Base-by-base conservation (phyloP, 1,284 basidiomycete species). In the Mycena sp. region DNA sequence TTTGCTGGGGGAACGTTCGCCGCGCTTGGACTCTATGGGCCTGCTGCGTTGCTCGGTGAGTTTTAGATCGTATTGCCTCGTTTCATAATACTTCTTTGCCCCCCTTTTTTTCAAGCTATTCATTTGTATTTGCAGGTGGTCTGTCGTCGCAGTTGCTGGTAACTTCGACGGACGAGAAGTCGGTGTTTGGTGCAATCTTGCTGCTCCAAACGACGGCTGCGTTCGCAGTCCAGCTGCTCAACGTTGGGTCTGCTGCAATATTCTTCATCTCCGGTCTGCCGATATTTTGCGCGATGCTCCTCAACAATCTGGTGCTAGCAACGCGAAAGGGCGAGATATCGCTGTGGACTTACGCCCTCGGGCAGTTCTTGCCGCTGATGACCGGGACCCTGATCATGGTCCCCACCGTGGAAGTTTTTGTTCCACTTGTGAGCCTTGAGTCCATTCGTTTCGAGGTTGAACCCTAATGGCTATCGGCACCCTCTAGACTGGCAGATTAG, bases 341-440 rank as follows among this genome's bases (percentile, higher is more conserved):
- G 23, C 75, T 93, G 38, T 78, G 81, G 76, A 85, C 85, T 0
- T 96, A 97, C 73, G 82, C 85, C 0, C 45, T 95, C 3, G 91
- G 86, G 0, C 83, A 87, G 70, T 64, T 84, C 10, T 74, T 89
- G 4, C 89, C 93, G 0, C 76, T 94, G 25, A 74, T 90, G 2
- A 79, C 90, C 0, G 93, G 93, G 11, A 81, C 87, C 0, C 87
- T 96, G 73, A 79, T 94, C 23, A 78, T 92, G 55, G 81, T 87
- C 40, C 85, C 86, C 2, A 89, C 93, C 6, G 73, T 96, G 23
- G 92, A 97, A 65, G 91, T 99, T 17, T 98, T 99, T 72, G 95
- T 98, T 0, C 97, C 97, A 1, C 78, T 99, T 69, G 93, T 95
- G 64, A 76, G 89, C 73, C 55, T 26, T 58, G 38, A 7, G n/a